Conservation (phyloP, 1,284 basidiomycete genomes). For the Ceratobasidium sp. region DNA sequence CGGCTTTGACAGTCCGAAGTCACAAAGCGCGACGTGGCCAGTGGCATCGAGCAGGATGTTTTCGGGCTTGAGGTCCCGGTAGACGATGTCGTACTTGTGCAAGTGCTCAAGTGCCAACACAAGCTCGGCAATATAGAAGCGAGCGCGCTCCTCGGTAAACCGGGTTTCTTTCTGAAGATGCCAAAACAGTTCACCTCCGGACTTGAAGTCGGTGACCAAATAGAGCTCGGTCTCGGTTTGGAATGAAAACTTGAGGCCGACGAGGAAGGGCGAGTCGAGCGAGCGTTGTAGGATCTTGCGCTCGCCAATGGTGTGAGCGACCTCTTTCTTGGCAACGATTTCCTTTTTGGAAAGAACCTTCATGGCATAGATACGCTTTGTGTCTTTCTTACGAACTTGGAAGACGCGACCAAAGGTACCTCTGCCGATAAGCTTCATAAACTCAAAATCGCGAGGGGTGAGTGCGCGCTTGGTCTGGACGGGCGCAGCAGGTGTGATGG, state of each 20-base stretch:
- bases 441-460: conserved; percentile 94
- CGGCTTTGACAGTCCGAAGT: conserved; percentile 97
- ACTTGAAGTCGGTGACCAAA: conserved; percentile 99
- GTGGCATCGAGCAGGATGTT: conserved; percentile 97
- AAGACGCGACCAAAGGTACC: conserved; percentile 99
- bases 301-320: conserved; percentile 99
- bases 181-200: conserved; percentile 98
- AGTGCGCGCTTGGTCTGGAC: conserved; percentile 78
- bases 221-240: conserved; percentile 96
- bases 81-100: conserved; percentile 95
- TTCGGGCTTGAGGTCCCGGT: conserved; percentile 92
- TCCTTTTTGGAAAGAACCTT: conserved; percentile 99
- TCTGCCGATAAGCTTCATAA: conserved; percentile 97
- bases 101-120: conserved; percentile 93
- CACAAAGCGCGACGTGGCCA: conserved; percentile 95
- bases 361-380: conserved; percentile 99
- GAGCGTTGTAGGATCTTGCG: conserved; percentile 97
- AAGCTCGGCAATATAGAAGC: conserved; percentile 96
- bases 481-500: conserved; percentile 45
- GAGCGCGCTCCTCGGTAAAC: conserved; percentile 89
- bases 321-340: conserved; percentile 98
- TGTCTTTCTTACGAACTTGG: conserved; percentile 98
- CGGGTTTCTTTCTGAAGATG: conserved; percentile 94
- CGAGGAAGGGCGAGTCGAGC: conserved; percentile 93
- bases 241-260: conserved; percentile 98